These are phyloP conservation scores for Citrullus mucosospermus DNA, from an alignment of 306 rosid species.

Conservation along the genomic window DNA sequence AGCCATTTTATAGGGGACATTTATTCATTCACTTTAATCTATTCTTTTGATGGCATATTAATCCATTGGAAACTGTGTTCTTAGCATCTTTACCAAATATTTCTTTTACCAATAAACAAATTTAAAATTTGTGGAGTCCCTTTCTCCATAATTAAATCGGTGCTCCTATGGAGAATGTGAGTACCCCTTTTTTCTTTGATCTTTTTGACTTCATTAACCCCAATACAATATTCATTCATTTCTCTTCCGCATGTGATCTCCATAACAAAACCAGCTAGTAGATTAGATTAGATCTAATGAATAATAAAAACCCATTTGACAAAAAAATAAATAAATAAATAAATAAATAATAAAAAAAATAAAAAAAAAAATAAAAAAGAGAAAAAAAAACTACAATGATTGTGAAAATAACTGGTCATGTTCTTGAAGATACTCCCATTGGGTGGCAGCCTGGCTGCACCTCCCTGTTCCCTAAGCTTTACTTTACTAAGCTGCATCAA, in stretches of 20 bases:
- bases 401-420: background rate
- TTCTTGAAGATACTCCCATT: background rate
- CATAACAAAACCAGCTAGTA: background rate
- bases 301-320: background rate
- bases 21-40: background rate
- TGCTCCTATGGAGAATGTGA: background rate
- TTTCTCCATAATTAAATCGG: background rate
- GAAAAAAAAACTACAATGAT: background rate
- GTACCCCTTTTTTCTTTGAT: background rate
- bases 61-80: background rate
- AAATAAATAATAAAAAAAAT: background rate
- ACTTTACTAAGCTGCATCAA: background rate
- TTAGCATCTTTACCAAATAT: background rate
- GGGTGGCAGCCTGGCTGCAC: background rate
- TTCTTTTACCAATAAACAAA: background rate
- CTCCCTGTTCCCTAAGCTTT: constrained; percentile 1
- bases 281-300: background rate
- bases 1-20: background rate
- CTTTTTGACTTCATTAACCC: background rate
- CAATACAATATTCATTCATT: background rate
- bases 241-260: background rate
- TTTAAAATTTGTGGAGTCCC: background rate
- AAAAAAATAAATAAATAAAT: background rate
- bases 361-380: too few relatives aligned
- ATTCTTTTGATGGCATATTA: background rate